phyloP scores from a whole-genome alignment of 495 filamentous ascomycete genomes.

The Talaromyces trachyspermus region DNA sequence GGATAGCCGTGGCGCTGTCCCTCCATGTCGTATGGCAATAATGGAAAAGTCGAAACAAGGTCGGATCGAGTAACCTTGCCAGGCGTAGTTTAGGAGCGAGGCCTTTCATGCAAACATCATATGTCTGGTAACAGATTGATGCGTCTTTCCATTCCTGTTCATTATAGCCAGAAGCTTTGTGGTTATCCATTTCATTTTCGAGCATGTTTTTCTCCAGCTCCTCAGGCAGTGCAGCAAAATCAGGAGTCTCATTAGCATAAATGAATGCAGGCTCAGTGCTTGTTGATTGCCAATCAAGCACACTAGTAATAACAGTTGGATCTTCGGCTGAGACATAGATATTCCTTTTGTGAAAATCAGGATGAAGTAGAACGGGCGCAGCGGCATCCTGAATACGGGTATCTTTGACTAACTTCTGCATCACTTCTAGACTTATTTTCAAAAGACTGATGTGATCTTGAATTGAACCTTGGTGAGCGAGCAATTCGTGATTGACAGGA shows the following conservation, averaged over 20 bases:
- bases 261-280: conserved; percentile 33
- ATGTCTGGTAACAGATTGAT: conserved; percentile 28
- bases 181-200: conserved; percentile 9
- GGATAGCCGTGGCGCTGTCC: conserved; percentile 28
- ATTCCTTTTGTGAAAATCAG: conserved; percentile 36
- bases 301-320: conserved; percentile 28
- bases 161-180: conserved; percentile 1
- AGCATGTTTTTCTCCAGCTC: conserved; percentile 10
- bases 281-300: conserved; percentile 37
- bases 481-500: conserved; percentile 6
- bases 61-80: conserved; percentile 27
- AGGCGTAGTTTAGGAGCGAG: conserved; percentile 27
- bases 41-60: conserved; percentile 31
- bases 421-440: conserved; percentile 18
- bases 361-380: conserved; percentile 25
- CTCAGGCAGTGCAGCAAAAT: conserved; percentile 23
- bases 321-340: conserved; percentile 36
- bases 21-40: conserved; percentile 35
- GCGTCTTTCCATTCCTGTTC: conserved; percentile 18
- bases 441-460: conserved; percentile 28
- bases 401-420: conserved; percentile 17
- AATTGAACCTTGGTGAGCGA: conserved; percentile 27
- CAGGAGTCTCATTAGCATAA: conserved; percentile 29
- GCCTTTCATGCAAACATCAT: conserved; percentile 27
- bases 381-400: conserved; percentile 24